Base-by-base conservation (phyloP, 2,329 filamentous ascomycete species). In the Penicillium sp. region DNA sequence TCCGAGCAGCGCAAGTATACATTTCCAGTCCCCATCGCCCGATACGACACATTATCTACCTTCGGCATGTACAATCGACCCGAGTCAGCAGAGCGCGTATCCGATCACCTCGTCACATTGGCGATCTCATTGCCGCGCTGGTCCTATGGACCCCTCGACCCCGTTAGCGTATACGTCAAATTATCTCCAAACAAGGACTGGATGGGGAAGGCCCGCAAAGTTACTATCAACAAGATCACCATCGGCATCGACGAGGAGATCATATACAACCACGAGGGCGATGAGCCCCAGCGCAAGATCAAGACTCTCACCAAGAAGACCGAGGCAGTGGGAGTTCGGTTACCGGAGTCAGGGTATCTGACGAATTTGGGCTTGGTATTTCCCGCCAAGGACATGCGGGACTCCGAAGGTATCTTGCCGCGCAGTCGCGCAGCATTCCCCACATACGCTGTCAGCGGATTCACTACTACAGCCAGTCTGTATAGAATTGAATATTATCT, bases 1-100 rank as follows among this genome's bases (percentile, higher is more conserved):
- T 86, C 86, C 65, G 86, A 90, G 58, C 91, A 97, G 76, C 91
- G 90, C 75, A 95, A 95, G 75, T 94, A 95, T 75, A 81, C 87
- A 4, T 97, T 97, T 65, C 91, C 94, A 1, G 89, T 97, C 34
- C 93, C 93, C 1, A 85, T 99, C 64, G 87, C 91, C 63, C 84
- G 94, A 70, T 99, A 97, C 78, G 94, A 99, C 74, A 99, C 93
- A 1, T 81, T 99, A 45, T 97, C 92, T 37, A 97, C 94, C 1
- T 99, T 99, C 77, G 94, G 94, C 75, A 97, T 97, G 94, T 99
- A 97, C 80, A 97, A 97, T 76, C 88, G 92, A 51, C 93, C 92
- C 14, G 93, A 97, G 74, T 89, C 89, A 55, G 91, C 91, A 52
- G 89, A 95, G 67, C 85, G 87, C 56, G 90, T 92, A 28, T 86